These are phyloP conservation scores for Scenedesmus sp. DNA, from an alignment of 163 green algal species.

Conservation along the genomic window DNA sequence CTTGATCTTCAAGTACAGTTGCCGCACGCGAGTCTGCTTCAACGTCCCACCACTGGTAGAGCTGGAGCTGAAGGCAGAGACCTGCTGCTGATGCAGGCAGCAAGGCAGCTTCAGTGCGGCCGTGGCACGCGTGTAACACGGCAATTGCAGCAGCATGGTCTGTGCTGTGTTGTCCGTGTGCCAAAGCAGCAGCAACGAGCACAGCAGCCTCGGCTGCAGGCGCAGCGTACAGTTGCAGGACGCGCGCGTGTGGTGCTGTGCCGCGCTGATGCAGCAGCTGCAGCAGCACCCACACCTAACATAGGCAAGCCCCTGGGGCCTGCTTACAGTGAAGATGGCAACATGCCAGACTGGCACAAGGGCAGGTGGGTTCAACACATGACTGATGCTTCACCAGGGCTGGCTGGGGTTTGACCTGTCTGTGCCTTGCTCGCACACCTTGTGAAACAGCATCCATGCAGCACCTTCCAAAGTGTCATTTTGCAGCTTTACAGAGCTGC, in stretches of 20 bases:
- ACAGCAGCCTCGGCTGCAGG: background rate
- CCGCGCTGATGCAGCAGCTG: constrained; percentile 14
- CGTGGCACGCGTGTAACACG: background rate
- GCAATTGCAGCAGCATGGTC: background rate
- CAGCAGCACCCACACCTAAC: constrained; percentile 3
- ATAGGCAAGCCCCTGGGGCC: constrained; percentile 23
- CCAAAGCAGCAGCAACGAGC: background rate
- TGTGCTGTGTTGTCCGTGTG: background rate
- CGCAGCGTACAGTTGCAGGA: background rate
- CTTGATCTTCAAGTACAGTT: background rate
- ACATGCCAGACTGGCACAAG: constrained; percentile 57
- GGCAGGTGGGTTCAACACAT: background rate
- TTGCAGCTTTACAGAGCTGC: background rate
- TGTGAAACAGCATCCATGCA: background rate
- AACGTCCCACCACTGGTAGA: background rate
- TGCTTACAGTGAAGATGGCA: constrained; percentile 41
- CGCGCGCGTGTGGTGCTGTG: constrained; percentile 1
- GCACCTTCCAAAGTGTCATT: background rate
- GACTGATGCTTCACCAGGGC: background rate
- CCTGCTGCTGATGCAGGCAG: background rate
- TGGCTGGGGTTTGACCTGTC: background rate
- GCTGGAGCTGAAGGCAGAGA: background rate
- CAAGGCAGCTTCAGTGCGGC: constrained; percentile 8
- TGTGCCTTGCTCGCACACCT: background rate
- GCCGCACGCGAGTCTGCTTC: background rate